Percentiles rank a stretch among this genome's conserved stretches.
Evolutionary conservation across 2,329 filamentous ascomycete species (phyloP).

Genomic region (Pyricularia grisea): DNA sequence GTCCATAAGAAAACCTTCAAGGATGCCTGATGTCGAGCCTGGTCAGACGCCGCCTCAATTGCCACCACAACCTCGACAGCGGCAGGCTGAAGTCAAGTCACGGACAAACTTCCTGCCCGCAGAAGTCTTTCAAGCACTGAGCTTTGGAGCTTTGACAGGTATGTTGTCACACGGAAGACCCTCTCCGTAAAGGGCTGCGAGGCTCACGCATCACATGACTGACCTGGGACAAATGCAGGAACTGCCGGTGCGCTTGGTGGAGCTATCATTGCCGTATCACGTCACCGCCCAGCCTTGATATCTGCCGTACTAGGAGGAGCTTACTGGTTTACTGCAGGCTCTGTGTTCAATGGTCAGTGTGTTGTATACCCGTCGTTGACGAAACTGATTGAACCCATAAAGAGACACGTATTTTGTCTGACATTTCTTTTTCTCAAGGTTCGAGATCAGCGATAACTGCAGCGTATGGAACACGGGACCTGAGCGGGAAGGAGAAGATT

Average conservation of each 20-base stretch:
- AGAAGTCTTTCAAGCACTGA: not conserved
- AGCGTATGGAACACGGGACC: constrained; percentile 38
- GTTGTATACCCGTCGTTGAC: not conserved
- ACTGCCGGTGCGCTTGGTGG: constrained; percentile 53
- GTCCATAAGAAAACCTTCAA: not conserved
- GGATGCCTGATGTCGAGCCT: not conserved
- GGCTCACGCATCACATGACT: not conserved
- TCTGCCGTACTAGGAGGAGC: constrained; percentile 65
- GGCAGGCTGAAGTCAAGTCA: not conserved
- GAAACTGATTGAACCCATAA: not conserved
- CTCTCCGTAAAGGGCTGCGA: not conserved
- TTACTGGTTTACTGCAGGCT: constrained; percentile 74
- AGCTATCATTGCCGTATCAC: constrained; percentile 61
- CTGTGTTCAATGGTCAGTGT: constrained; percentile 62
- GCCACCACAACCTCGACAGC: not conserved
- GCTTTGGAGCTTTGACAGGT: not conserved
- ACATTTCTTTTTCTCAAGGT: constrained; percentile 23
- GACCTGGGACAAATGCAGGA: constrained; percentile 29
- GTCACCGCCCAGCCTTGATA: constrained; percentile 55
- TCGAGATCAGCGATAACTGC: constrained; percentile 37
- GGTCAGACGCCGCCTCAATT: not conserved
- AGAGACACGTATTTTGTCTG: not conserved
- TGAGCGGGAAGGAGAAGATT: constrained; percentile 49
- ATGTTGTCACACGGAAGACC: not conserved
- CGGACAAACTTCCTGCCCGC: not conserved